Conservation (phyloP, 768 basidiomycete species). For the Mycena alexandri region DNA sequence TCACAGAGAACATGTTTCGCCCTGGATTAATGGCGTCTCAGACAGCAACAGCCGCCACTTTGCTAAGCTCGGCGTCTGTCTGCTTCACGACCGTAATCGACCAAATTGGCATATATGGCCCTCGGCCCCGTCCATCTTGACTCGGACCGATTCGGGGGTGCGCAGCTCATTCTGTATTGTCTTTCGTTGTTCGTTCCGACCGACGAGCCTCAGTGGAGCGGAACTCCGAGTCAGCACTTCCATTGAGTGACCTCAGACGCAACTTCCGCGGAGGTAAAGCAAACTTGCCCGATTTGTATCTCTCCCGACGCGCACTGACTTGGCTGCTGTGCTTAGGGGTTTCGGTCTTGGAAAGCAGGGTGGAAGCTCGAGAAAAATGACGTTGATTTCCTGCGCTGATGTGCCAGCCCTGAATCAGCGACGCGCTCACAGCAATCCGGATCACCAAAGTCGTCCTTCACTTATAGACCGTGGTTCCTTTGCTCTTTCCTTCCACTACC, state of each 20-base stretch:
- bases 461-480: slow-evolving; percentile 6
- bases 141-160: slow-evolving; percentile 19
- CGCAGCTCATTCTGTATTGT: slow-evolving; percentile 17
- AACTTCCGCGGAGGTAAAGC: slow-evolving; percentile 2
- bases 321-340: slow-evolving; percentile 1
- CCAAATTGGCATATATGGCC: not conserved
- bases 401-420: not conserved
- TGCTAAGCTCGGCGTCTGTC: not conserved
- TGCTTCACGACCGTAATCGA: not conserved
- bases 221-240: not conserved
- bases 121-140: slow-evolving; percentile 24
- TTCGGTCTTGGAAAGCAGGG: not conserved
- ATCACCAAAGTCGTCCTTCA: not conserved
- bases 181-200: not conserved
- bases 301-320: not conserved
- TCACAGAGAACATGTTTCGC: not conserved
- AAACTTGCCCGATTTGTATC: slow-evolving; percentile 15
- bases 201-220: not conserved
- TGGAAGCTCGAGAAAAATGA: slow-evolving; percentile 13
- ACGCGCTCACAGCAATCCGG: not conserved
- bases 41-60: slow-evolving; percentile 4
- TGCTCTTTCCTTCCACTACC: slow-evolving; percentile 7
- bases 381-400: slow-evolving; percentile 20
- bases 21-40: not conserved
- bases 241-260: slow-evolving; percentile 17